Evolutionary conservation across 2,329 filamentous ascomycete species (phyloP).

Genomic region (Pseudocercospora macadamiae): DNA sequence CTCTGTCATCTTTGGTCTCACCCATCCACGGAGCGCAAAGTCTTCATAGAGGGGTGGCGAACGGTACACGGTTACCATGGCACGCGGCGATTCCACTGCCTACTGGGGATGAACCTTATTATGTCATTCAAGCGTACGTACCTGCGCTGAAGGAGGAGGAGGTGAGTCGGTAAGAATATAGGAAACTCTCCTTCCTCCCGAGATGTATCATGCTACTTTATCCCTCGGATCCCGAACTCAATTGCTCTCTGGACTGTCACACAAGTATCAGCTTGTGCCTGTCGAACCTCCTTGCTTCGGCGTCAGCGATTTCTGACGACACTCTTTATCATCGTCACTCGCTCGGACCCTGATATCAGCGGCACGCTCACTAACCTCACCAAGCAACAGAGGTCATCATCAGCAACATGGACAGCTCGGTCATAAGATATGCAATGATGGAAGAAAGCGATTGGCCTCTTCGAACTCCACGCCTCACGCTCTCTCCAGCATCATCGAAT

Average conservation of each 20-base stretch:
- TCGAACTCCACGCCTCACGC: conserved; percentile 14
- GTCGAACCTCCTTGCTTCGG: conserved; percentile 12
- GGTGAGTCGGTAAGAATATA: conserved; percentile 7
- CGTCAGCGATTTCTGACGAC: conserved; percentile 11
- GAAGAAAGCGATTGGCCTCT: conserved; percentile 21
- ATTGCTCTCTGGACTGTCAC: not conserved
- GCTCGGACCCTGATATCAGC: not conserved
- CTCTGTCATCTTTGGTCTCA: not conserved
- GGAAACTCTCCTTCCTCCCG: conserved; percentile 5
- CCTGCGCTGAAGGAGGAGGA: conserved; percentile 3
- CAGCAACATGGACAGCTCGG: conserved; percentile 18
- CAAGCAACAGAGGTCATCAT: not conserved
- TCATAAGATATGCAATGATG: conserved; percentile 21
- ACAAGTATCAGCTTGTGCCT: not conserved
- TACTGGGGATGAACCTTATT: conserved; percentile 7
- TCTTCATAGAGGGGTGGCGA: conserved; percentile 1
- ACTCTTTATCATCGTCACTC: conserved; percentile 11
- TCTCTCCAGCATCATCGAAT: conserved; percentile 21
- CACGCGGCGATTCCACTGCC: conserved; percentile 11
- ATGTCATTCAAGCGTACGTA: not conserved
- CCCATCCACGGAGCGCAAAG: not conserved
- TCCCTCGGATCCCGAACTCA: conserved; percentile 1
- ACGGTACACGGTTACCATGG: conserved; percentile 21
- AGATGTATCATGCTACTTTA: not conserved
- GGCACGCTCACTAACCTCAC: not conserved